Evolutionary conservation across 202 grass and related monocot species (phyloP).

Genomic region (Brachypodium distachyon): DNA sequence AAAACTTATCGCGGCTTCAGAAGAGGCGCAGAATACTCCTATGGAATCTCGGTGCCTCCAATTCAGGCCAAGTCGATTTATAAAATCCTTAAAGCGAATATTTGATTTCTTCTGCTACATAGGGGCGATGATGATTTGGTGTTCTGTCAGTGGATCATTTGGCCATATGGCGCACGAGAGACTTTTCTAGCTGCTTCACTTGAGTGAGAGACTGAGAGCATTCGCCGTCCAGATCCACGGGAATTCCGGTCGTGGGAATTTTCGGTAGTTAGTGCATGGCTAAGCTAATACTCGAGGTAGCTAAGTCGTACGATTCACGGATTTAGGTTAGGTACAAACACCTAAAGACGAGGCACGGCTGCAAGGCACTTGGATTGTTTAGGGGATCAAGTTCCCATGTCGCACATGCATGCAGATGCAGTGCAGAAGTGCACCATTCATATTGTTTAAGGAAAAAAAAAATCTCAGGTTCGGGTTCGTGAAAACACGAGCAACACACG

Average conservation of each 20-base stretch:
- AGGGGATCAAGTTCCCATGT: neutral
- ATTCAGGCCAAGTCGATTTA: neutral
- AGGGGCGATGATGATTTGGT: neutral
- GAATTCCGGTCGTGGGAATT: neutral
- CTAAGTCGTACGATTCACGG: neutral
- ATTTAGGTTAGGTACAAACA: slow-evolving; percentile 20
- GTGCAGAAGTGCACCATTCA: neutral
- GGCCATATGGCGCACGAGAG: neutral
- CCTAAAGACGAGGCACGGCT: neutral
- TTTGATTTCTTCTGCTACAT: neutral
- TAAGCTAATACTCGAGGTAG: too few species aligned
- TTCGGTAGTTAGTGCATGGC: neutral
- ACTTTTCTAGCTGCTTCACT: neutral
- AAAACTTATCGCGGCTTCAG: slow-evolving; percentile 28
- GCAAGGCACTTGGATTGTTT: neutral
- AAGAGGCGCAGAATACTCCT: neutral
- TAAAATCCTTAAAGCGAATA: neutral
- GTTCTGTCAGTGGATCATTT: neutral
- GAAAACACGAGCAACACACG: neutral
- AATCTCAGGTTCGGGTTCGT: too few species aligned
- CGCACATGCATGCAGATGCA: neutral
- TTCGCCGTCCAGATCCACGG: neutral
- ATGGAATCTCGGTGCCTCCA: slow-evolving; percentile 5
- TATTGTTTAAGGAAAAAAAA: too few species aligned
- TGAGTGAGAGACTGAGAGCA: neutral